Base-by-base conservation (phyloP, 306 rosid genomes). In the Clitoria ternatea region DNA sequence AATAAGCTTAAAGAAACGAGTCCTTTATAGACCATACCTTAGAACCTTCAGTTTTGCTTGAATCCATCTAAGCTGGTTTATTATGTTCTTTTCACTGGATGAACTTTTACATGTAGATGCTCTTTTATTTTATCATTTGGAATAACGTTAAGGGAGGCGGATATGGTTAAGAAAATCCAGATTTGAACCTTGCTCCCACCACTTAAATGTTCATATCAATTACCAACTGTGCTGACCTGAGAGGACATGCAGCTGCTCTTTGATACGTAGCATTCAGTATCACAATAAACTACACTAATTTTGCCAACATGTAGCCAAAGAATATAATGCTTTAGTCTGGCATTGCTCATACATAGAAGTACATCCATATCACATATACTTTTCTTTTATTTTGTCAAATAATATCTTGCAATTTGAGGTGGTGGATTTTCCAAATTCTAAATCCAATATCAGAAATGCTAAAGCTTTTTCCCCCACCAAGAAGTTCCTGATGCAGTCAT, bases 401-500 rank as follows among this genome's bases (percentile, higher is more conserved):
- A 4, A 13, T 75, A 29, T 71, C 17, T 70, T 43, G 48, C 42
- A 67, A 66, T 73, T 78, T 79, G 91, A 88, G 97, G 84, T 61
- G 23, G 79, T 26, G 52, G 77, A 57, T 55, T 59, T 44, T 44
- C 66, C 77, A 50, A 44, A 72, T 63, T 55, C 79, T 68, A 61
- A 43, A 75, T 54, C 72, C 1, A 18, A 62, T 37, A 54, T 14
- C 26, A 45, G 53, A 54, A 43, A 36, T 19, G 68, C 6, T 12
- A 66, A 79, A 42, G 23, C 71, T n/a, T 73, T 66, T 75, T 68
- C 70, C 65, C 68, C 72, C 44, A 55, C 11, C 27, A 75, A 69
- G 62, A 78, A 76, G 18, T 85, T 72, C 73, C 61, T 90, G 54
- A 79, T 87, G 86, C 82, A 78, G 44, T 85, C 90, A 26, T 90